Evolutionary conservation across 768 basidiomycete species (phyloP), one percentile per base, ranked within the genome.

Genomic region (Clitopilus passeckerianus): DNA sequence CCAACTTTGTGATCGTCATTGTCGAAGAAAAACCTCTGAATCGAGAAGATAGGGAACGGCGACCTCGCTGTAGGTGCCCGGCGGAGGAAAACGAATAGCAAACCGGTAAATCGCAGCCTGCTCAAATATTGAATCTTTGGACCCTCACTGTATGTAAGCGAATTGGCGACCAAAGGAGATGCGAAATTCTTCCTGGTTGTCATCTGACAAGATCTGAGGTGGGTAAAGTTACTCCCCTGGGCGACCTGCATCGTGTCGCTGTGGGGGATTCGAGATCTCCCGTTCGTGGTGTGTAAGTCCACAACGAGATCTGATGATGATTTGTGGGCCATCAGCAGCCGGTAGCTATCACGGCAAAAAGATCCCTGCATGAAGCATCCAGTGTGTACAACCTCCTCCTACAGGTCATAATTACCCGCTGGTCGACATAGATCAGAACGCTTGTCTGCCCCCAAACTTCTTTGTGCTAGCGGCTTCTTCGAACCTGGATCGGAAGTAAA

Each of bases 1-100:
- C 59, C 43, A 60, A 52, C 59, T 43, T 60, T 5, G 59, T 55
- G n/a, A 54, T 50, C 10, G 53, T 14, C 53, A 59, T 59, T 41
- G 53, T 23, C 15, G 35, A 24, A 55, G 16, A 55, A 37, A 15
- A 55, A 55, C 15, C 53, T 41, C 37, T 41, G 5, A n/a, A 4
- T 50, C 22, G n/a, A 10, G 22, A 18, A 50, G 20, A 22, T 1
- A 22, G 18, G 20, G 12, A 50, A 50, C 46, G 46, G 46, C 22
- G 46, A 50, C 46, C 20, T 30, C 27, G 27, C 22, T 23, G 46
- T 22, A 12, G 20, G 46, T 50, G 5, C 46, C 46, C 46, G 22
- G 10, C 37, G 46, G 46, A 50, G 20, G 20, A n/a, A 50, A 50
- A 23, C 46, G 3, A 50, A 18, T 5, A 7, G 20, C 2, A 50